Evolutionary conservation across 331 rosid species (phyloP).

Genomic region (Quercus tomentella): DNA sequence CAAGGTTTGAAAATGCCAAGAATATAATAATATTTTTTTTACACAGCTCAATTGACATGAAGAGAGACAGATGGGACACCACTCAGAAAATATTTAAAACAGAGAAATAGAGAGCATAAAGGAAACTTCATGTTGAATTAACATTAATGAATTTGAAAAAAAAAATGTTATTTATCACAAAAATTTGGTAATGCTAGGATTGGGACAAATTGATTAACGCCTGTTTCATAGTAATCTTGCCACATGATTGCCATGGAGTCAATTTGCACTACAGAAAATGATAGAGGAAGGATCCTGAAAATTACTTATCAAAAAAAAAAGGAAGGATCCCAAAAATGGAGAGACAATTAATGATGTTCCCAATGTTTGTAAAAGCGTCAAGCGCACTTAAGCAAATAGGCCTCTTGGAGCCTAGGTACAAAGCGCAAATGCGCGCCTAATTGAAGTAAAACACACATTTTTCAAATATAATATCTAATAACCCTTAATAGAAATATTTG

Average conservation of each 20-base stretch:
- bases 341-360: too few relatives aligned
- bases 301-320: too few relatives aligned
- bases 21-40: not conserved
- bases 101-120: not conserved
- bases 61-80: not conserved
- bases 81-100: not conserved
- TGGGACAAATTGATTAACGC: not conserved
- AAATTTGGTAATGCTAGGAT: not conserved
- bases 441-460: too few relatives aligned
- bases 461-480: too few relatives aligned
- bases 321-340: too few relatives aligned
- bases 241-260: not conserved
- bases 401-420: too few relatives aligned
- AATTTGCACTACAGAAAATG: not conserved
- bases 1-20: not conserved
- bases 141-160: not conserved
- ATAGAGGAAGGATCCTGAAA: not conserved
- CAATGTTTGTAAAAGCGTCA: too few relatives aligned
- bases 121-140: conserved; percentile 6
- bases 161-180: not conserved
- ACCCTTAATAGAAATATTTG: too few relatives aligned
- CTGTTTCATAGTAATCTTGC: too few relatives aligned
- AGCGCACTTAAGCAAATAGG: too few relatives aligned
- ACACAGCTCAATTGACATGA: conserved; percentile 1
- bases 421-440: too few relatives aligned